phyloP scores from a whole-genome alignment of 768 basidiomycete species.

The Serpula lacrymans region DNA sequence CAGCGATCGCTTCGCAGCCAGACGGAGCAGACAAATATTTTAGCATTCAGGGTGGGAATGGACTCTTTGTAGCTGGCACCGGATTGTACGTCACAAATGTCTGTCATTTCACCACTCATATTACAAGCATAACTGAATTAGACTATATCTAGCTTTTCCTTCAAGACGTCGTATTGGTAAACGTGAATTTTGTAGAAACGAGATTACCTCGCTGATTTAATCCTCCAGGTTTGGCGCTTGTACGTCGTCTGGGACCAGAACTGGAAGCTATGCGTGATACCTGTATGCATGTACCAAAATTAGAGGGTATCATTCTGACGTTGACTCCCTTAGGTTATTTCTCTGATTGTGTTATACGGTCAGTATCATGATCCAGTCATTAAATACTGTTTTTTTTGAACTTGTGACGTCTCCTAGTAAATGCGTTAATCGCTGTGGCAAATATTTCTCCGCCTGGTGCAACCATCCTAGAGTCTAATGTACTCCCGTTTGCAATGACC shows the following conservation, averaged over 20 bases:
- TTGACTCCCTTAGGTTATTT: no score
- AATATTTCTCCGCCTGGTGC: conserved; percentile 10
- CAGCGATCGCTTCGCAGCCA: not conserved
- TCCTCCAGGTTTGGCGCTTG: conserved; percentile 18
- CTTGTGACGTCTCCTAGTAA: conserved; percentile 12
- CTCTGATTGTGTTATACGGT: no score
- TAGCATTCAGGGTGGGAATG: conserved; percentile 1
- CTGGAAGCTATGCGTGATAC: conserved; percentile 16
- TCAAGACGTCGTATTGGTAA: conserved; percentile 15
- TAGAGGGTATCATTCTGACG: no score
- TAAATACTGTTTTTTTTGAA: conserved; percentile 16
- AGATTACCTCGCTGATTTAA: not conserved
- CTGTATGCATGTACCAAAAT: conserved; percentile 10
- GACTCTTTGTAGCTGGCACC: conserved; percentile 11
- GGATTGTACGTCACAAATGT: conserved; percentile 13
- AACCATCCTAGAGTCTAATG: conserved; percentile 2
- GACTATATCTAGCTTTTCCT: conserved; percentile 16
- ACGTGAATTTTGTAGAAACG: not conserved
- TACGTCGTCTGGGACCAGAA: conserved; percentile 18
- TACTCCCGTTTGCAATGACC: conserved; percentile 6
- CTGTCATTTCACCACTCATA: no score
- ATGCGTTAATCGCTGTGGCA: conserved; percentile 9
- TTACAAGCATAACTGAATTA: no score
- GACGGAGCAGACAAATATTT: conserved; percentile 2
- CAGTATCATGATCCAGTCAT: not conserved